A percentile compares a stretch with the other conserved stretches of the same genome.
These are phyloP conservation scores for Colletotrichum eleusines DNA, from an alignment of 2,329 filamentous ascomycete species.

Conservation along the genomic window DNA sequence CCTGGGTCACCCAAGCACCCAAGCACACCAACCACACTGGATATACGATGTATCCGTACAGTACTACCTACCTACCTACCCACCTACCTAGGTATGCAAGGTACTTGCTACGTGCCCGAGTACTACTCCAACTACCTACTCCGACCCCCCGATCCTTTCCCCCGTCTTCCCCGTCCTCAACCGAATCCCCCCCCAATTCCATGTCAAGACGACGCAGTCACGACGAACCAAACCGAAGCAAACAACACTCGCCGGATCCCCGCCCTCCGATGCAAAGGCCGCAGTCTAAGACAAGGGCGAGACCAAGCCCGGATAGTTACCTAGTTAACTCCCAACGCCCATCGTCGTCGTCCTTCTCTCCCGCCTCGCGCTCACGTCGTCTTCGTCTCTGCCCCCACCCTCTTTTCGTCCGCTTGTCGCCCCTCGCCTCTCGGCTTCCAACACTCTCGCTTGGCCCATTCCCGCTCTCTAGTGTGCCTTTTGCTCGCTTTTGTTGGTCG, in stretches of 20 bases:
- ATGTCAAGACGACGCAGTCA: not conserved
- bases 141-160: constrained; percentile 8
- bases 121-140: not conserved
- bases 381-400: not conserved
- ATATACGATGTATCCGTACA: too few relatives aligned
- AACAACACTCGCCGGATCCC: constrained; percentile 9
- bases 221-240: constrained; percentile 11
- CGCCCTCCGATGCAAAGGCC: constrained; percentile 17
- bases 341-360: constrained; percentile 17
- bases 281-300: constrained; percentile 34
- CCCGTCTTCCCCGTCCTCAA: constrained; percentile 3
- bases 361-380: constrained; percentile 14
- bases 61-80: too few relatives aligned
- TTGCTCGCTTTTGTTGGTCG: constrained; percentile 2
- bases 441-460: constrained; percentile 1
- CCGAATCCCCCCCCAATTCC: not conserved
- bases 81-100: too few relatives aligned
- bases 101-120: not conserved
- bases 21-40: too few relatives aligned
- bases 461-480: not conserved
- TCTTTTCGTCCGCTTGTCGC: constrained; percentile 6
- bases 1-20: not conserved
- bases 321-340: constrained; percentile 1
- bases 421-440: not conserved
- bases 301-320: constrained; percentile 5